Percentiles rank a stretch among this genome's conserved stretches.
Conservation (phyloP, 106 monocot species). For the Posidonia australis region DNA sequence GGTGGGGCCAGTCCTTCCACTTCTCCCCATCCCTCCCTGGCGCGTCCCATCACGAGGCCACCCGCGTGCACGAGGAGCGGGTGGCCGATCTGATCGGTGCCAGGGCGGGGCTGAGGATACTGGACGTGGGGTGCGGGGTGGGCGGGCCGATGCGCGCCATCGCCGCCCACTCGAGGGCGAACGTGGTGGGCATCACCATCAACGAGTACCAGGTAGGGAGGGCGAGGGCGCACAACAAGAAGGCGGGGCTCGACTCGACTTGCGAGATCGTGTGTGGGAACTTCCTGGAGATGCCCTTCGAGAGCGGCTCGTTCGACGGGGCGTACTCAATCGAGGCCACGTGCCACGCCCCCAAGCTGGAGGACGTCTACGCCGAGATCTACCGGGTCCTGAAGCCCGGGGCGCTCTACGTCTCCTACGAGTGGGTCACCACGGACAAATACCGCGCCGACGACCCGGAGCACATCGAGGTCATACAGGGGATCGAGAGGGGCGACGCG, state of each 20-base stretch:
- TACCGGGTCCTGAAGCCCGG: constrained; percentile 70
- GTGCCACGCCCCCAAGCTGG: constrained; percentile 70
- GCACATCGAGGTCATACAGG: constrained; percentile 60
- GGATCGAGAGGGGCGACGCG: constrained; percentile 90
- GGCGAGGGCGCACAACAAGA: constrained; percentile 66
- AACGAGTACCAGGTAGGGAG: constrained; percentile 81
- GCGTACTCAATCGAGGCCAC: constrained; percentile 96
- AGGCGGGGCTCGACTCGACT: constrained; percentile 56
- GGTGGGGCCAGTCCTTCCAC: constrained; percentile 80
- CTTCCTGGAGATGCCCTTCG: constrained; percentile 83
- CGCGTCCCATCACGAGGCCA: constrained; percentile 46
- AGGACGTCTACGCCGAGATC: constrained; percentile 78
- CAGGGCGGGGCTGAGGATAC: constrained; percentile 28
- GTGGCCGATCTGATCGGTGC: constrained; percentile 51
- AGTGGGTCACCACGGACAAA: constrained; percentile 72
- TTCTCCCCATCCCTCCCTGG: constrained; percentile 55
- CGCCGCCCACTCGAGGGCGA: constrained; percentile 40
- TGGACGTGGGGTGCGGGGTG: constrained; percentile 67
- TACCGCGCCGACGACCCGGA: constrained; percentile 42
- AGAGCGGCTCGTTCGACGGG: constrained; percentile 49
- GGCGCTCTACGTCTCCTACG: constrained; percentile 65
- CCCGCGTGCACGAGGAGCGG: constrained; percentile 60
- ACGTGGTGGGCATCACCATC: constrained; percentile 72
- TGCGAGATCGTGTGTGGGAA: constrained; percentile 86
- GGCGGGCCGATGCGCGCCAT: constrained; percentile 82